phyloP scores from a whole-genome alignment of 2,329 filamentous ascomycete species.

The Talaromyces marneffei region DNA sequence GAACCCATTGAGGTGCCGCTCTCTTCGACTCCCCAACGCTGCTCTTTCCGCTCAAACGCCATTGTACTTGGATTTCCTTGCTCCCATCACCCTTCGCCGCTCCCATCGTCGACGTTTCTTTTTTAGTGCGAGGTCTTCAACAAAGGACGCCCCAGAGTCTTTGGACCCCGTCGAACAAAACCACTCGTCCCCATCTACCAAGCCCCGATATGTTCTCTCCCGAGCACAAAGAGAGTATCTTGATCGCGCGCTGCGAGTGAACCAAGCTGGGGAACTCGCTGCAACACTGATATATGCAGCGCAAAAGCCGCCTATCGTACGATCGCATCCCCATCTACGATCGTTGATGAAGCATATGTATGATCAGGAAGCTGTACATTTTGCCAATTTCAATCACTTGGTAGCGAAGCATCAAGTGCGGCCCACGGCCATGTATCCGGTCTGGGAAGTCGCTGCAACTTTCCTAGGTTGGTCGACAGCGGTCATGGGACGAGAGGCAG shows the following conservation, averaged over 20 bases:
- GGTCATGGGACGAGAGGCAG: constrained; percentile 81
- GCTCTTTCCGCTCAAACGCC: constrained; percentile 17
- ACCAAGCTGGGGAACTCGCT: constrained; percentile 96
- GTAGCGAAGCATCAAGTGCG: constrained; percentile 82
- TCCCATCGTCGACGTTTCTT: constrained; percentile 18
- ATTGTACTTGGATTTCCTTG: constrained; percentile 34
- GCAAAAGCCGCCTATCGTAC: constrained; percentile 75
- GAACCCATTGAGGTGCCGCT: neutral
- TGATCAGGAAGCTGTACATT: constrained; percentile 86
- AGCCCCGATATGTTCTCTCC: constrained; percentile 54
- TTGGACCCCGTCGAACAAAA: constrained; percentile 1
- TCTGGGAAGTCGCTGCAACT: constrained; percentile 78
- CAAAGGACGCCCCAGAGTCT: constrained; percentile 17
- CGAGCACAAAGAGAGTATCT: constrained; percentile 67
- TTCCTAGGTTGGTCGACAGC: constrained; percentile 85
- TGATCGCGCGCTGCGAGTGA: constrained; percentile 79
- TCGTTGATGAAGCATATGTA: constrained; percentile 97
- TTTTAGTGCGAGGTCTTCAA: constrained; percentile 24
- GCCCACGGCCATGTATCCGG: constrained; percentile 83
- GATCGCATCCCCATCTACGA: constrained; percentile 77
- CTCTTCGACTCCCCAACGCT: neutral
- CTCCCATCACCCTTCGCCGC: constrained; percentile 24
- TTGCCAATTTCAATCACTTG: constrained; percentile 76
- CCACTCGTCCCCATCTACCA: constrained; percentile 14
- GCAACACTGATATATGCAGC: constrained; percentile 89